Conservation (phyloP, 768 basidiomycete species). For the Phaffia tasmanica region DNA sequence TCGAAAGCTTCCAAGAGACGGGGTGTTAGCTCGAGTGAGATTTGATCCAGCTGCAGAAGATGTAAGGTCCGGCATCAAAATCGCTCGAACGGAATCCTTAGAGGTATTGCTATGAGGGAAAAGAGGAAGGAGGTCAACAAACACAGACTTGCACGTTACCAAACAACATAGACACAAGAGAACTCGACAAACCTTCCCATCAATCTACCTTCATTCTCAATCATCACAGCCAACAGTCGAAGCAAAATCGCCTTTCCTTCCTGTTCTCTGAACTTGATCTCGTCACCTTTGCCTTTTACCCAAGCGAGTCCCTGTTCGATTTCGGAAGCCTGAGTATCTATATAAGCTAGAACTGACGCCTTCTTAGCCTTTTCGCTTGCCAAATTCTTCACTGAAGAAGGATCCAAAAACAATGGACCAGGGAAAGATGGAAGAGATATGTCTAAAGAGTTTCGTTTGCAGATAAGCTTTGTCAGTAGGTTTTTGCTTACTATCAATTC, state of each 20-base stretch:
- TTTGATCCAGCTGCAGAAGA: too few relatives aligned
- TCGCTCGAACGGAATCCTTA: conserved; percentile 57
- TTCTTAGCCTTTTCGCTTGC: conserved; percentile 58
- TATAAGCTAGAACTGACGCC: conserved; percentile 59
- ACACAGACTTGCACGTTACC: background rate
- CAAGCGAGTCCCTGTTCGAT: conserved; percentile 66
- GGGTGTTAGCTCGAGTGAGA: conserved; percentile 1
- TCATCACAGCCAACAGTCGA: conserved; percentile 62
- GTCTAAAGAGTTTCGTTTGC: too few relatives aligned
- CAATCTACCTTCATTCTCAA: conserved; percentile 79
- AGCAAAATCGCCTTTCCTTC: conserved; percentile 69
- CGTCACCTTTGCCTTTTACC: conserved; percentile 42
- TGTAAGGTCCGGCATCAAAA: conserved; percentile 18
- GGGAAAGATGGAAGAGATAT: conserved; percentile 5
- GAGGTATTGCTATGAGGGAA: conserved; percentile 46
- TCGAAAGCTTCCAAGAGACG: background rate
- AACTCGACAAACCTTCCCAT: conserved; percentile 61
- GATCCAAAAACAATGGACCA: conserved; percentile 21
- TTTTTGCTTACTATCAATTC: too few relatives aligned
- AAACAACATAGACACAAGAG: background rate
- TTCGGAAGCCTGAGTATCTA: conserved; percentile 63
- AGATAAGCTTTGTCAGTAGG: too few relatives aligned
- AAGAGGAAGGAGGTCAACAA: background rate
- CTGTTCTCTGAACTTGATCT: conserved; percentile 47
- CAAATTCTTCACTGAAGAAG: conserved; percentile 1